Conservation (phyloP, 2,329 filamentous ascomycete species). For the Pyrenochaeta sp. region DNA sequence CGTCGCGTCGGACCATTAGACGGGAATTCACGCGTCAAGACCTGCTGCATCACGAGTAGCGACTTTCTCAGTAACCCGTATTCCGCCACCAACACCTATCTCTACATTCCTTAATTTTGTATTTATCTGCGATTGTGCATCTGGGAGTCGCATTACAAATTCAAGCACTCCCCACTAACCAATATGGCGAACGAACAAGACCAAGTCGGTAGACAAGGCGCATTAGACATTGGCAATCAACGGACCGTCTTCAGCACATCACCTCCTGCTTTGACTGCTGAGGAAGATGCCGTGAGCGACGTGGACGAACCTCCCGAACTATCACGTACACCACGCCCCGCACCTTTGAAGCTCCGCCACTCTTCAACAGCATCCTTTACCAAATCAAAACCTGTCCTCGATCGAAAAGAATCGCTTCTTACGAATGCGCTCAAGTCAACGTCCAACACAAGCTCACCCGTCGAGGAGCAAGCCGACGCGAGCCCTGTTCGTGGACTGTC, state of each 20-base stretch:
- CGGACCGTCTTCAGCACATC: constrained; percentile 36
- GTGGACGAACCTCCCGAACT: constrained; percentile 89
- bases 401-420: constrained; percentile 79
- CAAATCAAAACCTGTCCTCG: constrained; percentile 60
- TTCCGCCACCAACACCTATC: neutral
- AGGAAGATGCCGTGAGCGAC: constrained; percentile 76
- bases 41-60: neutral
- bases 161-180: constrained; percentile 2
- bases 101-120: neutral
- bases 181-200: constrained; percentile 48
- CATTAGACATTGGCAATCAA: constrained; percentile 40
- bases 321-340: constrained; percentile 58
- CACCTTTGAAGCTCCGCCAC: constrained; percentile 47
- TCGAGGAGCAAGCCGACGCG: constrained; percentile 53
- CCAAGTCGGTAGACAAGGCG: constrained; percentile 30
- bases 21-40: neutral
- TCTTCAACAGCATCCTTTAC: constrained; percentile 54
- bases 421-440: constrained; percentile 77
- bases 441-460: constrained; percentile 49
- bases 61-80: neutral
- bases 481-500: constrained; percentile 54
- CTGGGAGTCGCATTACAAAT: constrained; percentile 1
- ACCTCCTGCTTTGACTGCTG: constrained; percentile 41
- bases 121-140: neutral
- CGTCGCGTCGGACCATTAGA: neutral